These are phyloP conservation scores for Filobasidium floriforme DNA, from an alignment of 768 basidiomycete genomes.

Conservation along the genomic window DNA sequence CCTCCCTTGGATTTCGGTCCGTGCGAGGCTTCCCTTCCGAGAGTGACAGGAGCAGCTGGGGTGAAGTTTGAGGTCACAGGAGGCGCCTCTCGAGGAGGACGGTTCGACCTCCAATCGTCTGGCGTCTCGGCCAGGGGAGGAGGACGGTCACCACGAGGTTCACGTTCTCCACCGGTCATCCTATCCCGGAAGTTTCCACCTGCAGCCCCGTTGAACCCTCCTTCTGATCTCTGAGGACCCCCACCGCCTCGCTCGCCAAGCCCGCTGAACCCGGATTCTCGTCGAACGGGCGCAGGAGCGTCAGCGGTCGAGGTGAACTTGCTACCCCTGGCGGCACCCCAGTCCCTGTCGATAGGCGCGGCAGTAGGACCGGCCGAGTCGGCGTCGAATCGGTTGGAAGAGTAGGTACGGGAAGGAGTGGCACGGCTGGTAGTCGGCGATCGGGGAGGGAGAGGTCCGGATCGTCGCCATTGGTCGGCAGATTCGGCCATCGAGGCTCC, in stretches of 20 bases:
- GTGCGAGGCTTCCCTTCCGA: conserved; percentile 32
- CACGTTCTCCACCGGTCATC: conserved; percentile 24
- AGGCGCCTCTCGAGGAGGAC: conserved; percentile 38
- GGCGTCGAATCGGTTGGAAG: conserved; percentile 46
- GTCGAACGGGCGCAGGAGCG: conserved; percentile 24
- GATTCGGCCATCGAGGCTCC: conserved; percentile 66
- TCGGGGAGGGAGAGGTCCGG: conserved; percentile 64
- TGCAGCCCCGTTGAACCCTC: conserved; percentile 26
- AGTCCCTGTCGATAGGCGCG: conserved; percentile 42
- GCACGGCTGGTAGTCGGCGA: conserved; percentile 46
- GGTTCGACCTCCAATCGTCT: conserved; percentile 65
- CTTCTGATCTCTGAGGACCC: conserved; percentile 11
- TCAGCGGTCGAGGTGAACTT: conserved; percentile 41
- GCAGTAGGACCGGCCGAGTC: conserved; percentile 21
- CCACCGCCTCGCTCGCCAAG: background rate
- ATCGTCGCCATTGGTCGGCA: conserved; percentile 74
- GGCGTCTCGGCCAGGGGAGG: conserved; percentile 57
- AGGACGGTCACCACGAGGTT: conserved; percentile 7
- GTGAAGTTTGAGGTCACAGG: conserved; percentile 12
- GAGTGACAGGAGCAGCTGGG: conserved; percentile 4
- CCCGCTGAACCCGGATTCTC: conserved; percentile 28
- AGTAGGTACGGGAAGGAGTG: conserved; percentile 51
- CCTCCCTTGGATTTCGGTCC: conserved; percentile 26
- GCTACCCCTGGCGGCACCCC: conserved; percentile 45
- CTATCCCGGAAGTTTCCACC: conserved; percentile 35